These are phyloP conservation scores for Vitis hybrid DNA, from an alignment of 177 flowering plant genomes.

Conservation along the genomic window DNA sequence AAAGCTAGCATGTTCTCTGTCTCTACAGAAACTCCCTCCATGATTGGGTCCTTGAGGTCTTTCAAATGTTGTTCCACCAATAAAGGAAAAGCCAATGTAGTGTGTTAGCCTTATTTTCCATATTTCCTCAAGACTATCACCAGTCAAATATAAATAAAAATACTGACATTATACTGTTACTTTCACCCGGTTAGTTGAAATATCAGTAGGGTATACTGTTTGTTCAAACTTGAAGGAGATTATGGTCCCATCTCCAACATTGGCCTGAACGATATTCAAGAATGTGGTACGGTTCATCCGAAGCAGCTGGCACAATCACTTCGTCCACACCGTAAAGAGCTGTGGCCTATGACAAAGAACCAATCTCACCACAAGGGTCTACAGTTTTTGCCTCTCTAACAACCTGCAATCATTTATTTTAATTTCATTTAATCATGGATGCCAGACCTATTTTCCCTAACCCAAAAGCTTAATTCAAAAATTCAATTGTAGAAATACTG, in stretches of 20 bases:
- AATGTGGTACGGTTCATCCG: constrained; percentile 71
- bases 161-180: not conserved
- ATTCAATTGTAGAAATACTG: not conserved
- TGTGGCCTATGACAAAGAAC: constrained; percentile 93
- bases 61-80: constrained; percentile 65
- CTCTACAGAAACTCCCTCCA: constrained; percentile 71
- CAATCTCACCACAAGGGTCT: constrained; percentile 75
- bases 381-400: constrained; percentile 66
- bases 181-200: not conserved
- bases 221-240: constrained; percentile 79
- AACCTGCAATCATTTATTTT: constrained; percentile 38
- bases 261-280: constrained; percentile 11
- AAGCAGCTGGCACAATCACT: constrained; percentile 66
- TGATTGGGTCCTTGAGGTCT: constrained; percentile 60
- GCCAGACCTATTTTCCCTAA: no score
- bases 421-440: not conserved
- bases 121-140: not conserved
- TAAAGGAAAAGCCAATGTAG: not conserved
- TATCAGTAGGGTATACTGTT: no score
- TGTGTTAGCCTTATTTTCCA: no score
- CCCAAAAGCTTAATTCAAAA: no score
- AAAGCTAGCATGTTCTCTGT: constrained; percentile 84
- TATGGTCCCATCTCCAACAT: not conserved
- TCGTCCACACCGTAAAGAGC: constrained; percentile 81
- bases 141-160: not conserved